phyloP scores from a whole-genome alignment of 495 filamentous ascomycete species.

The Tetracladium setigerum region DNA sequence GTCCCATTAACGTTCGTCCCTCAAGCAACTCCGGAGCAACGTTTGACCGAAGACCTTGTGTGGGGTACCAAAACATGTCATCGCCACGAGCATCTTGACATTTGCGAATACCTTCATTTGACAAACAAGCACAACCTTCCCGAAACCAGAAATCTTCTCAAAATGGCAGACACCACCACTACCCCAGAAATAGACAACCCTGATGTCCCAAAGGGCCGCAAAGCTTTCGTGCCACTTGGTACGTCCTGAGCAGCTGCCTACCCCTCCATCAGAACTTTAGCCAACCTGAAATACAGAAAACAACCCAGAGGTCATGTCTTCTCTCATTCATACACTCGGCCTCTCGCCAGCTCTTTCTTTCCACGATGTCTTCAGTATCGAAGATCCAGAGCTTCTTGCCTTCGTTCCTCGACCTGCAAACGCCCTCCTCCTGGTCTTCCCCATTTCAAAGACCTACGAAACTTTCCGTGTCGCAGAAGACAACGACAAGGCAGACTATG shows the following conservation, averaged over 20 bases:
- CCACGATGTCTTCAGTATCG: conserved; percentile 79
- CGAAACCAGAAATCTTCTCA: background rate
- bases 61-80: no score
- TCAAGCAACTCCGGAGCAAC: no score
- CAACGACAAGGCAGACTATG: conserved; percentile 33
- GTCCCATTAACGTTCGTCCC: no score
- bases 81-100: no score
- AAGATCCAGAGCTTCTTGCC: conserved; percentile 67
- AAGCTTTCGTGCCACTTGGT: conserved; percentile 34
- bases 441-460: conserved; percentile 65
- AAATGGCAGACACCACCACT: background rate
- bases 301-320: conserved; percentile 77
- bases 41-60: no score
- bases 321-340: conserved; percentile 68
- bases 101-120: no score
- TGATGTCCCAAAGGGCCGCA: conserved; percentile 20
- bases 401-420: conserved; percentile 78
- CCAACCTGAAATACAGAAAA: conserved; percentile 12
- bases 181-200: conserved; percentile 4
- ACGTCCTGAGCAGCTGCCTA: conserved; percentile 2
- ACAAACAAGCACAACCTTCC: no score
- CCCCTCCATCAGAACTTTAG: background rate
- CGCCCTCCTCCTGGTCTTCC: conserved; percentile 81
- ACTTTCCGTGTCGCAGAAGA: conserved; percentile 58
- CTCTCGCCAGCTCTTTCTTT: conserved; percentile 57